A percentile compares a stretch with the other conserved stretches of the same genome.
Conservation (phyloP, 148 eudicot genomes). For the Rhododendron williamsianum region DNA sequence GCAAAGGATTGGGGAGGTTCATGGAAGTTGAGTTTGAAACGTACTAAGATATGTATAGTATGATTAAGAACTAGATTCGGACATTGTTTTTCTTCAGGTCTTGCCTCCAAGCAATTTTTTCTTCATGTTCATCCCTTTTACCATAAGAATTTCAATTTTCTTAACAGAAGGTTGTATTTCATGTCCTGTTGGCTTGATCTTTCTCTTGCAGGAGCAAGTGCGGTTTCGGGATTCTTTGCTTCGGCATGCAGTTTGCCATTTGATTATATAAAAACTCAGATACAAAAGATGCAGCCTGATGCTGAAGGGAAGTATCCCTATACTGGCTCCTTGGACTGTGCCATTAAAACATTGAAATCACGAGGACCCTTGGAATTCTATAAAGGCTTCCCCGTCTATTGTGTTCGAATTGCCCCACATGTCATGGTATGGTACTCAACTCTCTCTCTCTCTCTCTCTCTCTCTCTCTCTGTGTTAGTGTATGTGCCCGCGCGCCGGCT, state of each 20-base stretch:
- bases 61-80: background rate
- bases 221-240: constrained; percentile 47
- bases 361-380: constrained; percentile 49
- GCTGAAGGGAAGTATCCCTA: constrained; percentile 42
- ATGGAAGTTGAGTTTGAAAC: background rate
- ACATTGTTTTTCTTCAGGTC: background rate
- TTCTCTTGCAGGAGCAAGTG: constrained; percentile 36
- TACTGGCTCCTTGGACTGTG: constrained; percentile 45
- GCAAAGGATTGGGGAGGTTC: background rate
- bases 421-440: constrained; percentile 45
- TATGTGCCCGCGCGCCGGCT: background rate
- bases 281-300: constrained; percentile 57
- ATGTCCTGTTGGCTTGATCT: background rate
- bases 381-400: constrained; percentile 47
- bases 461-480: background rate
- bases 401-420: constrained; percentile 44
- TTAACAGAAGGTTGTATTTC: background rate
- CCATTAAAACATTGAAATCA: constrained; percentile 36
- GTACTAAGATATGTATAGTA: background rate
- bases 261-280: constrained; percentile 43
- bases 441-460: constrained; percentile 7
- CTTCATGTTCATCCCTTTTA: background rate
- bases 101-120: background rate
- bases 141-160: background rate
- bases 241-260: constrained; percentile 54